These are phyloP conservation scores for Coemansia biformis DNA, from an alignment of 192 early-diverging fungal species.

Conservation along the genomic window DNA sequence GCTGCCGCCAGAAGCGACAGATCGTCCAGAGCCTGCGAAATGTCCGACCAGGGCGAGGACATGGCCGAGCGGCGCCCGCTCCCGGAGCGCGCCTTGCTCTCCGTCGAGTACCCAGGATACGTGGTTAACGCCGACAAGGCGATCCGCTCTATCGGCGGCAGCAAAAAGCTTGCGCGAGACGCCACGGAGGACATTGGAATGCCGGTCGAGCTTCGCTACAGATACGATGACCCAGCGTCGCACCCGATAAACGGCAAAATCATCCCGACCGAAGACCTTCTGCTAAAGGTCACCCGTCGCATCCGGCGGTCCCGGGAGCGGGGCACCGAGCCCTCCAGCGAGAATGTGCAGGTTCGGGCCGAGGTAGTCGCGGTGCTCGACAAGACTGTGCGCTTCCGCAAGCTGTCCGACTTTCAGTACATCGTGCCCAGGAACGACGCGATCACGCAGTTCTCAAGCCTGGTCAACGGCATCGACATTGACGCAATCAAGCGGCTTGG, in stretches of 20 bases:
- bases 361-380: constrained; percentile 34
- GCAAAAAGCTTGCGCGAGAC: constrained; percentile 26
- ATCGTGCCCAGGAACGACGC: constrained; percentile 25
- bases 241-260: constrained; percentile 47
- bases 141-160: constrained; percentile 39
- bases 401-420: constrained; percentile 41
- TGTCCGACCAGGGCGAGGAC: background rate
- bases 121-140: constrained; percentile 33
- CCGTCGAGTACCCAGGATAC: constrained; percentile 49
- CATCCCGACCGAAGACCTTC: constrained; percentile 29
- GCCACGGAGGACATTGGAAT: constrained; percentile 14
- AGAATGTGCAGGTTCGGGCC: background rate
- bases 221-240: constrained; percentile 40
- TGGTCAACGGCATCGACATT: constrained; percentile 15
- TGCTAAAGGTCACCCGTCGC: constrained; percentile 45
- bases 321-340: background rate
- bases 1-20: too few species aligned
- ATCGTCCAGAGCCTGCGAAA: too few species aligned
- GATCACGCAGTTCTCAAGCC: constrained; percentile 4
- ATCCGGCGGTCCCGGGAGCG: constrained; percentile 10
- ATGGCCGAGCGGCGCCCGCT: constrained; percentile 24
- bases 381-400: constrained; percentile 46
- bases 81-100: constrained; percentile 21
- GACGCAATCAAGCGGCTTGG: constrained; percentile 22
- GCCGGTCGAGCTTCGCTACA: constrained; percentile 47